Evolutionary conservation across 805 yeast species (phyloP), one percentile per base, ranked within the genome.

Genomic region (Yamadazyma nakazawae): DNA sequence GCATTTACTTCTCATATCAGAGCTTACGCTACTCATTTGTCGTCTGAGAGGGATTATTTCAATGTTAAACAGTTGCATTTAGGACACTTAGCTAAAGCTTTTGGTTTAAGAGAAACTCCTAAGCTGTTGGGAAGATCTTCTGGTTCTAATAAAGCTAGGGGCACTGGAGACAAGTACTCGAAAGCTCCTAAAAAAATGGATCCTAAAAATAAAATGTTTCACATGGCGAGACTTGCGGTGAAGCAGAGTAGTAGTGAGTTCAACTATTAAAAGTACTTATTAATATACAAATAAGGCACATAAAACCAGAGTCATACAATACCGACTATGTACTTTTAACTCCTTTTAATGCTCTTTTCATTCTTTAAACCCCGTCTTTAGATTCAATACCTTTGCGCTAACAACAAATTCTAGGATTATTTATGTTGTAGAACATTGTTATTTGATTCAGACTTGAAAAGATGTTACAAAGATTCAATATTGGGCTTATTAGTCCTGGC

Each of bases 51-150:
- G 60, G 79, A 75, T 41, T 81, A 77, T 52, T 94, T 94, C 74
- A 90, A 88, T 60, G 84, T 94, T 28, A 86, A 86, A 56, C 67
- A 76, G 30, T 70, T 95, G 49, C 99, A 94, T 74, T 71, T 95
- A 54, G 99, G 99, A 25, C 99, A 94, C 71, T 71, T 95, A 58
- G 97, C 98, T 17, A 94, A 94, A 63, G 79, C 94, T 53, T 95
- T 95, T 65, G 99, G 92, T 2, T 72, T 94, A 44, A 81, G 99
- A 66, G 99, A 94, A 58, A 85, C 96, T 7, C 99, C 99, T 25
- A 89, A 86, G 70, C 80, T 79, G 55, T 72, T 86, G 60, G 89
- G 91, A 28, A 64, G 67, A 31, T 57, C 68, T 34, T 57, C 49
- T 30, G 61, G 64, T 14, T 55, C 54, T 26, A 65, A 59, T n/a